Evolutionary conservation across 495 filamentous ascomycete genomes (phyloP), one percentile per base, ranked within the genome.

Genomic region (Xylaria sp.): DNA sequence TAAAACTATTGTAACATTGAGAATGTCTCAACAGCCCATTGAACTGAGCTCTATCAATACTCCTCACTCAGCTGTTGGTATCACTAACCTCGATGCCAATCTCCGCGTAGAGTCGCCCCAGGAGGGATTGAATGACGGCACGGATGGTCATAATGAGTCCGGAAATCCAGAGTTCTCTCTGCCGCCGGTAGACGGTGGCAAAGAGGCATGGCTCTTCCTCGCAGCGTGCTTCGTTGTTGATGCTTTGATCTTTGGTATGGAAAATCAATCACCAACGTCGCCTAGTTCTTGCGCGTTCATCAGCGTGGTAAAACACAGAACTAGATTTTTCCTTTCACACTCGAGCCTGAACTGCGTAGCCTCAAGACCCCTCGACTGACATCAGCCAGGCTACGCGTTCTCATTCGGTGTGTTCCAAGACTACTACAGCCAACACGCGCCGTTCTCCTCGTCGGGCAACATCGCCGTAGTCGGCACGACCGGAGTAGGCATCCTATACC

Each of bases 161-260:
- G 11, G 48, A 52, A 44, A 64, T 11, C 33, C 68, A 2, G 77
- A 77, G 70, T 77, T 80, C 71, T 80, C 82, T 31, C 80, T 92
- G n/a, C 89, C 89, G 8, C 85, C 83, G 5, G 85, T 82, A 5
- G 91, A 93, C 77, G 77, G 85, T 29, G 91, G 90, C 12, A 87
- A 83, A 61, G 79, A 88, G 50, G 90, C 91, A 15, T 93, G 88
- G 87, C 80, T 91, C 0, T 90, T 90, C 70, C 82, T 93, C 21
- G 80, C 84, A 1, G 88, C 86, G 5, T 85, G 85, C 72, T 92
- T 92, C 77, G 77, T 88, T 65, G 80, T 92, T 35, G 90, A 93
- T 73, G 86, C 82, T n/a, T 77, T 92, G 14, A 81, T 91, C 29
- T 93, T 90, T 90, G 90, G 89, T 89, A 76, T 72, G 80, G 5